phyloP scores from a whole-genome alignment of 2,329 filamentous ascomycete genomes.

The Cladosporium sphaerospermum region DNA sequence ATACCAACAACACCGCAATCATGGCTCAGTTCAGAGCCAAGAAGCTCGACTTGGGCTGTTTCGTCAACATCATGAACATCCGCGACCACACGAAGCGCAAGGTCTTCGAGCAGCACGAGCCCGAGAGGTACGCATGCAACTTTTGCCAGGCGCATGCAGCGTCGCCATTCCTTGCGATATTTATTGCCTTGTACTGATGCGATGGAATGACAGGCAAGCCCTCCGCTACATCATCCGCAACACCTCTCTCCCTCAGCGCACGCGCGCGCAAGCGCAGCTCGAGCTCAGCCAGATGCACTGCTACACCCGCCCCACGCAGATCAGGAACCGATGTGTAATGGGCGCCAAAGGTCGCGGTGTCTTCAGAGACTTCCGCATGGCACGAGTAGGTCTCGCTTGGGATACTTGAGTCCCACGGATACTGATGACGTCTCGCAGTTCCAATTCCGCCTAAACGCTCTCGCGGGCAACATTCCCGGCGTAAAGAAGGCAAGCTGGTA shows the following conservation, averaged over 20 bases:
- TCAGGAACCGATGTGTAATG: slow-evolving; percentile 86
- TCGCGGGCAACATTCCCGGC: slow-evolving; percentile 78
- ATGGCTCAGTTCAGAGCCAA: slow-evolving; percentile 73
- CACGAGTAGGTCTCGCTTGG: slow-evolving; percentile 59
- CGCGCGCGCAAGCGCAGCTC: slow-evolving; percentile 85
- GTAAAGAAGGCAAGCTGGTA: slow-evolving; percentile 97
- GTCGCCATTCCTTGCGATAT: background rate
- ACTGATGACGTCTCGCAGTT: slow-evolving; percentile 50
- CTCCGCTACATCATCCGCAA: slow-evolving; percentile 82
- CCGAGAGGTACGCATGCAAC: slow-evolving; percentile 63
- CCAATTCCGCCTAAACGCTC: slow-evolving; percentile 85
- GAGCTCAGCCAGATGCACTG: slow-evolving; percentile 91
- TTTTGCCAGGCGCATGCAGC: background rate
- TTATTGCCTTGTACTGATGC: background rate
- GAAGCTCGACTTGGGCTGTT: slow-evolving; percentile 82
- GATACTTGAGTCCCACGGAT: background rate
- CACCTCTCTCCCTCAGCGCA: slow-evolving; percentile 71
- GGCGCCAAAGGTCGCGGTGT: slow-evolving; percentile 87
- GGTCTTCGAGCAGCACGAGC: slow-evolving; percentile 78
- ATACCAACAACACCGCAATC: slow-evolving; percentile 11
- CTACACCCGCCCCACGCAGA: slow-evolving; percentile 90
- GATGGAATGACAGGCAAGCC: slow-evolving; percentile 59
- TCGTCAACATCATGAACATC: slow-evolving; percentile 77
- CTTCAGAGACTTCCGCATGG: slow-evolving; percentile 87
- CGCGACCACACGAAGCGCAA: slow-evolving; percentile 96